These are phyloP conservation scores for Friedmanniomyces simplex DNA, from an alignment of 495 filamentous ascomycete species.

Conservation along the genomic window DNA sequence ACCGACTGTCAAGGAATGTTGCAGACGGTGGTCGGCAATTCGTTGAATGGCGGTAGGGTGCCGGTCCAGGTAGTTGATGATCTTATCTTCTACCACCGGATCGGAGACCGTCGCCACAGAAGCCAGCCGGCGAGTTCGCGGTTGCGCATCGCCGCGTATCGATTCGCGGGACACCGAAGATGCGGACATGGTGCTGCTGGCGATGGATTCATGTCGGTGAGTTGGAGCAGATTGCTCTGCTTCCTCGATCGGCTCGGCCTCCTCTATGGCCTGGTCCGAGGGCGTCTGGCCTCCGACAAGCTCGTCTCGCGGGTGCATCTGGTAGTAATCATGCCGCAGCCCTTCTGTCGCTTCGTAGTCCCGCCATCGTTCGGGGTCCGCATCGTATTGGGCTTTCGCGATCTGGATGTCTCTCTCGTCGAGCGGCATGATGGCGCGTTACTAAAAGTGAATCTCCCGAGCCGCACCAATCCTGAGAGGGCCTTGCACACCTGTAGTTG, in stretches of 20 bases:
- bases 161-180: not conserved
- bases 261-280: not conserved
- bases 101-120: not conserved
- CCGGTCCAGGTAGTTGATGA: conserved; percentile 21
- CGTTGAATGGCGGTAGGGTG: conserved; percentile 24
- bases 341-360: conserved; percentile 4
- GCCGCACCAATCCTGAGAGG: too few relatives aligned
- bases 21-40: conserved; percentile 19
- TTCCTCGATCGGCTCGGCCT: not conserved
- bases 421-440: not conserved
- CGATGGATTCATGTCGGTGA: not conserved
- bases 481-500: too few relatives aligned
- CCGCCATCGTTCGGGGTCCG: conserved; percentile 4
- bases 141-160: not conserved
- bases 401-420: conserved; percentile 7
- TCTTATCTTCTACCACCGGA: conserved; percentile 6
- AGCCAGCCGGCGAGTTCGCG: conserved; percentile 1
- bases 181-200: not conserved
- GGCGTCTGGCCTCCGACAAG: not conserved
- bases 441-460: too few relatives aligned
- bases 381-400: conserved; percentile 7
- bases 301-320: not conserved
- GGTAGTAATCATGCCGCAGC: not conserved
- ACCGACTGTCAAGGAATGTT: conserved; percentile 21
- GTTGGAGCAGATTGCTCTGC: not conserved